Percentiles rank a stretch among this genome's conserved stretches.
Evolutionary conservation across 148 eudicot species (phyloP).

Genomic region (Simmondsia chinensis): DNA sequence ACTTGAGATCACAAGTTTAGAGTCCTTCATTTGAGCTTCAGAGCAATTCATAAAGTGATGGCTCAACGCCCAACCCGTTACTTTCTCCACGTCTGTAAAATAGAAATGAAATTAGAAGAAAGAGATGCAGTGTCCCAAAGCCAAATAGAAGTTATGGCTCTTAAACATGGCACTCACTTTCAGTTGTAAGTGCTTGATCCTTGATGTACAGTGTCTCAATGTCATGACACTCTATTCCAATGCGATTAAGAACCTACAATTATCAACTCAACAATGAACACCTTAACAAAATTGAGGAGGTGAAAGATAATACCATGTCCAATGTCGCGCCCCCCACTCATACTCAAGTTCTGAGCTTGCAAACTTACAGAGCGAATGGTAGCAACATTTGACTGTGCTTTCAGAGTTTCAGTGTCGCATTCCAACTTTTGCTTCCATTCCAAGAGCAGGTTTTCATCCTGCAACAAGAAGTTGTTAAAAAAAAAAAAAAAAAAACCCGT

Average conservation of each 20-base stretch:
- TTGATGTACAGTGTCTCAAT: conserved; percentile 58
- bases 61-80: conserved; percentile 85
- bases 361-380: conserved; percentile 68
- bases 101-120: conserved; percentile 2
- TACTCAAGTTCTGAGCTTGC: too few relatives aligned
- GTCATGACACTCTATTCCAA: conserved; percentile 61
- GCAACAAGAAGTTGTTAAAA: conserved; percentile 5
- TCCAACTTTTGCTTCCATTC: conserved; percentile 94
- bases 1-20: conserved; percentile 49
- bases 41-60: conserved; percentile 68
- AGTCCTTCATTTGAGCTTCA: conserved; percentile 38
- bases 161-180: conserved; percentile 40
- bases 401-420: conserved; percentile 76
- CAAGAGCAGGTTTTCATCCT: conserved; percentile 70
- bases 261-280: neutral
- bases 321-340: too few relatives aligned
- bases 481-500: neutral
- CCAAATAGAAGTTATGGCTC: neutral
- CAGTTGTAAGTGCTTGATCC: conserved; percentile 80
- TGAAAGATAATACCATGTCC: neutral
- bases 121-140: neutral
- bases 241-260: conserved; percentile 58
- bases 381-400: conserved; percentile 59
- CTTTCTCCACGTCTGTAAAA: conserved; percentile 65
- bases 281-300: neutral